Percentiles rank a stretch among this genome's conserved stretches.
These are phyloP conservation scores for Ascocoryne sarcoides DNA, from an alignment of 2,329 filamentous ascomycete genomes.

Conservation along the genomic window DNA sequence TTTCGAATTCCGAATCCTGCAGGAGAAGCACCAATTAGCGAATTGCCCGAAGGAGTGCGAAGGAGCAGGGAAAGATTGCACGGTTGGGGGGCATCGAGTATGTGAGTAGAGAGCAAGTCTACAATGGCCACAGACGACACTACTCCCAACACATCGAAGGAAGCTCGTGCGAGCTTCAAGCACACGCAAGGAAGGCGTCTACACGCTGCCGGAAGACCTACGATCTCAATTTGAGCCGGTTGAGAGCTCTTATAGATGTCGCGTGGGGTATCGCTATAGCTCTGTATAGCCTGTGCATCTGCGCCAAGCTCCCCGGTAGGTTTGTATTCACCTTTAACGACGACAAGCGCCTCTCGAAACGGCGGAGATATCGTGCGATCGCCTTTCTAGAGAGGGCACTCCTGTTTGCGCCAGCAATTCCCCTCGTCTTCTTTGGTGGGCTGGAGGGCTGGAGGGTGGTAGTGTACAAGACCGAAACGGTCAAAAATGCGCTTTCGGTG, in stretches of 20 bases:
- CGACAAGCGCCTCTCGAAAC: too few species aligned
- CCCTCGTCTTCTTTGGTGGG: too few species aligned
- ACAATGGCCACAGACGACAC: constrained; percentile 1
- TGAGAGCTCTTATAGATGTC: constrained; percentile 26
- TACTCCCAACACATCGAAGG: constrained; percentile 1
- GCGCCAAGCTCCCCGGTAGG: constrained; percentile 8
- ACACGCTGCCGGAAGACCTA: constrained; percentile 27
- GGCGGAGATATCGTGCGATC: too few species aligned
- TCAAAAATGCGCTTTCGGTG: too few species aligned
- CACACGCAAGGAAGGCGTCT: constrained; percentile 16
- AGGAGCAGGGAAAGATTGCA: too few species aligned
- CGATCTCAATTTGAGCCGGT: constrained; percentile 26
- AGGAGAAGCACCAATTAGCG: constrained; percentile 12
- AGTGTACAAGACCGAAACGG: too few species aligned
- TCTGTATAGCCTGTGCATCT: constrained; percentile 22
- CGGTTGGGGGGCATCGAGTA: too few species aligned
- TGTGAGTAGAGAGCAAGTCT: constrained; percentile 5
- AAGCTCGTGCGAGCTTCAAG: constrained; percentile 21
- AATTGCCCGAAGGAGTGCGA: too few species aligned
- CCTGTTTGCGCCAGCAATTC: too few species aligned
- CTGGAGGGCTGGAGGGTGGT: too few species aligned
- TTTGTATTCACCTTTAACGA: constrained; percentile 24
- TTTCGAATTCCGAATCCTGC: constrained; percentile 9
- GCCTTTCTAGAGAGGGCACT: too few species aligned
- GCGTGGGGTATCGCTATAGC: constrained; percentile 24